phyloP scores from a whole-genome alignment of 371 early-diverging fungal species.

The Fennellomyces sp. region DNA sequence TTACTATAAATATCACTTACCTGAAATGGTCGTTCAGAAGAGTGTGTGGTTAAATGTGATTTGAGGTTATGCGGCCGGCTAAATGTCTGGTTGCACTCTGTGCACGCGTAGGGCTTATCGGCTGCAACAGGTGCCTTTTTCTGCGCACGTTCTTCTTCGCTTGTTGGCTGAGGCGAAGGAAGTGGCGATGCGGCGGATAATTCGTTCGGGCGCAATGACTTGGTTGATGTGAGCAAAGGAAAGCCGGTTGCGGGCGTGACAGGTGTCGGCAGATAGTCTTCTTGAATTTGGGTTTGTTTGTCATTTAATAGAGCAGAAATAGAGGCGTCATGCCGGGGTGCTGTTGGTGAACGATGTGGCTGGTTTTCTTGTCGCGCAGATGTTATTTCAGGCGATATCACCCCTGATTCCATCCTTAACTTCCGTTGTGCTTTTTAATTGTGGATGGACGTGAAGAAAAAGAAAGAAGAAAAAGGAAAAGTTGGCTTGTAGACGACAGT shows the following conservation, averaged over 20 bases:
- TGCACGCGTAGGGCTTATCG: constrained; percentile 33
- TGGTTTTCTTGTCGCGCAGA: constrained; percentile 1
- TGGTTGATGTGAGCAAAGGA: constrained; percentile 1
- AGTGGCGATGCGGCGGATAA: background rate
- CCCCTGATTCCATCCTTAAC: constrained; percentile 2
- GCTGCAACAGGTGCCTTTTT: constrained; percentile 5
- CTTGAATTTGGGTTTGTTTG: constrained; percentile 3
- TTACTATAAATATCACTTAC: constrained; percentile 22
- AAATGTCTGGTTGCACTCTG: constrained; percentile 43
- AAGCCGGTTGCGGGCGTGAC: constrained; percentile 24
- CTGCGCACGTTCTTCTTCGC: background rate
- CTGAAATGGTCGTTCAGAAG: constrained; percentile 47
- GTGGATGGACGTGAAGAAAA: background rate
- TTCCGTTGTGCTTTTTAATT: background rate
- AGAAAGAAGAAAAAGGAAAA: constrained; percentile 1
- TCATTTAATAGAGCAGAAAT: constrained; percentile 10
- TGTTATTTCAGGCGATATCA: background rate
- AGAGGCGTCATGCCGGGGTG: constrained; percentile 5
- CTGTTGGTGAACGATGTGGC: background rate
- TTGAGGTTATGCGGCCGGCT: constrained; percentile 52
- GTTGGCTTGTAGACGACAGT: background rate
- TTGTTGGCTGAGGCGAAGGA: background rate
- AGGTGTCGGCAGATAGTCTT: constrained; percentile 23
- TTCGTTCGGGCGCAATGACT: constrained; percentile 6
- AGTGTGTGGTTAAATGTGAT: constrained; percentile 50